Conservation (phyloP, 768 basidiomycete genomes). For the Dentipellis sp. region DNA sequence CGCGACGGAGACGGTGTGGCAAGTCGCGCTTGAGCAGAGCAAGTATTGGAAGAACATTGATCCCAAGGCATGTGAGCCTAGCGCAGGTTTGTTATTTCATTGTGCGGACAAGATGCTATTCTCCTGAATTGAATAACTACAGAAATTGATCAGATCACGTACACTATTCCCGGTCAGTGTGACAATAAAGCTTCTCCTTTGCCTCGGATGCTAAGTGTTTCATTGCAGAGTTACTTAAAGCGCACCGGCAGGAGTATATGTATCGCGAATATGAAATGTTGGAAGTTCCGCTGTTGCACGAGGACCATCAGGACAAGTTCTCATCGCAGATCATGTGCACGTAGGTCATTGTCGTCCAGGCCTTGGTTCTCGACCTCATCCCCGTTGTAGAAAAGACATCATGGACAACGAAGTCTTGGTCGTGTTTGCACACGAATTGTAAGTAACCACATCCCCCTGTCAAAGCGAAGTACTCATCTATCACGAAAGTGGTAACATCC, state of each 20-base stretch:
- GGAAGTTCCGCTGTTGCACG: slow-evolving; percentile 65
- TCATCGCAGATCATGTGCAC: slow-evolving; percentile 83
- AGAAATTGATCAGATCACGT: slow-evolving; percentile 56
- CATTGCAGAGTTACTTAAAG: slow-evolving; percentile 70
- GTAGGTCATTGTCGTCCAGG: slow-evolving; percentile 36
- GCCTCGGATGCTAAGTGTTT: not conserved
- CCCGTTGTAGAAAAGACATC: slow-evolving; percentile 52
- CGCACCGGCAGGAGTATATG: slow-evolving; percentile 78
- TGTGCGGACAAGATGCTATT: not conserved
- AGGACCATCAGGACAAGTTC: slow-evolving; percentile 62
- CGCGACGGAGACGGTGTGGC: slow-evolving; percentile 84
- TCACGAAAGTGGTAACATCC: slow-evolving; percentile 68
- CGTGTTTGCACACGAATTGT: slow-evolving; percentile 95
- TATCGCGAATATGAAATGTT: slow-evolving; percentile 71
- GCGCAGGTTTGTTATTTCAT: slow-evolving; percentile 43
- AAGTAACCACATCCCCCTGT: slow-evolving; percentile 21
- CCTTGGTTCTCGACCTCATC: too few species aligned
- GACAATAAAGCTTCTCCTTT: not conserved
- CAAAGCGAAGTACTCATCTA: not conserved
- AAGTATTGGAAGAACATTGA: slow-evolving; percentile 87
- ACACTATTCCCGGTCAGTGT: slow-evolving; percentile 56
- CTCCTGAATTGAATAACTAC: slow-evolving; percentile 1
- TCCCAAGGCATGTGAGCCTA: slow-evolving; percentile 73
- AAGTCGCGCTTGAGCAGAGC: slow-evolving; percentile 81
- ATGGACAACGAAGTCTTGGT: slow-evolving; percentile 72